These are phyloP conservation scores for Fusarium sp. DNA, from an alignment of 2,329 filamentous ascomycete genomes.

Conservation along the genomic window DNA sequence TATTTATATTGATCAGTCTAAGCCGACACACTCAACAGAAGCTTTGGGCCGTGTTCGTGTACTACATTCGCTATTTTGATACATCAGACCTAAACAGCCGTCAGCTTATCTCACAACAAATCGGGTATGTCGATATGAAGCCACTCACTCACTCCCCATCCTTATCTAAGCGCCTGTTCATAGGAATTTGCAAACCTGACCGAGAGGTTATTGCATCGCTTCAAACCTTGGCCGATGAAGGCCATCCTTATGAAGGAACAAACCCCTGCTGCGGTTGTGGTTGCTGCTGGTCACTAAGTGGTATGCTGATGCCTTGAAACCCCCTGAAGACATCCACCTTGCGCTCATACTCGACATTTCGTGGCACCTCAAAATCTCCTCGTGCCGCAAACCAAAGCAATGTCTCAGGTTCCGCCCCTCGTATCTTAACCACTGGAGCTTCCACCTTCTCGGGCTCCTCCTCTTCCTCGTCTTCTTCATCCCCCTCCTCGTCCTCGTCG, in stretches of 20 bases:
- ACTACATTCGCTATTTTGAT: slow-evolving; percentile 5
- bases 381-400: slow-evolving; percentile 61
- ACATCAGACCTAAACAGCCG: slow-evolving; percentile 15
- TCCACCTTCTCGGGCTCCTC: slow-evolving; percentile 14
- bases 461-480: slow-evolving; percentile 44
- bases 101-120: slow-evolving; percentile 30
- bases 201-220: neutral
- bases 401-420: slow-evolving; percentile 61
- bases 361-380: slow-evolving; percentile 61
- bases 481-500: slow-evolving; percentile 69
- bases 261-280: slow-evolving; percentile 27
- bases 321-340: slow-evolving; percentile 53
- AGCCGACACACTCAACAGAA: neutral
- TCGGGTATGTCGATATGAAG: slow-evolving; percentile 21
- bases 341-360: slow-evolving; percentile 60
- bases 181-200: neutral
- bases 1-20: neutral
- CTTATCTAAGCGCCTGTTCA: neutral
- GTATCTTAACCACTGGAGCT: slow-evolving; percentile 48
- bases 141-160: slow-evolving; percentile 12
- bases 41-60: neutral
- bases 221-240: neutral
- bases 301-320: slow-evolving; percentile 54
- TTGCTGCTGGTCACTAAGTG: slow-evolving; percentile 37
- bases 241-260: slow-evolving; percentile 21